Percentiles rank a stretch among this genome's conserved stretches.
These are phyloP conservation scores for Haplosporangium gracile DNA, from an alignment of 192 early-diverging fungal genomes.

Conservation along the genomic window DNA sequence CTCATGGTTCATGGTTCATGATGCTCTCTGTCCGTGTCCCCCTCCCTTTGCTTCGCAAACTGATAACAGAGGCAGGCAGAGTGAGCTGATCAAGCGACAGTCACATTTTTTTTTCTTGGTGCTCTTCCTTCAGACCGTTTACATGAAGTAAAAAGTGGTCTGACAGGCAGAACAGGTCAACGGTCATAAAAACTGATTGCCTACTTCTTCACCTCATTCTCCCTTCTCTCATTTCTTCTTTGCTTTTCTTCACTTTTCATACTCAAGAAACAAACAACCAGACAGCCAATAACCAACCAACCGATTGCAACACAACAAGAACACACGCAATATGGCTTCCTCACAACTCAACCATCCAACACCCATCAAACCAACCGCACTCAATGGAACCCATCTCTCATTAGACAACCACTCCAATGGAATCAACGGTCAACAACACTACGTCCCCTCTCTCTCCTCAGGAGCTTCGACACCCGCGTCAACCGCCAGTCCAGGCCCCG, in stretches of 20 bases:
- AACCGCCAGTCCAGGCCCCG: constrained; percentile 37
- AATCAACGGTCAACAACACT: constrained; percentile 13
- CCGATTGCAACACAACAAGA: not conserved
- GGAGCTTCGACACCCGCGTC: constrained; percentile 40
- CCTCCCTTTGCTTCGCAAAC: no score
- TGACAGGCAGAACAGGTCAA: no score
- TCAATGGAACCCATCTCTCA: constrained; percentile 26
- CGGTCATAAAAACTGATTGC: not conserved
- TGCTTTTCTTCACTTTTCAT: constrained; percentile 4
- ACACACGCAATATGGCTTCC: constrained; percentile 6
- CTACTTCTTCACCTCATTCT: not conserved
- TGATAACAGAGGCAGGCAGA: no score
- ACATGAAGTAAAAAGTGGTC: no score
- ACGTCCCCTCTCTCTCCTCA: constrained; percentile 1
- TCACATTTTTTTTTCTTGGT: no score
- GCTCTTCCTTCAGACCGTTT: no score
- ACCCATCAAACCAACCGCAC: constrained; percentile 14
- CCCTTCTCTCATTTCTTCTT: not conserved
- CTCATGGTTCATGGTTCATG: no score
- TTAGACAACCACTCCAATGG: constrained; percentile 8
- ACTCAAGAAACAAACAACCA: not conserved
- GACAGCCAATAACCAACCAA: not conserved
- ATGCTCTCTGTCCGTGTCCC: no score
- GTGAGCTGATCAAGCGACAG: no score
- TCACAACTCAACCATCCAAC: constrained; percentile 26